These are phyloP conservation scores for Mollisiaceae sp. DNA, from an alignment of 2,329 filamentous ascomycete species.

Conservation along the genomic window DNA sequence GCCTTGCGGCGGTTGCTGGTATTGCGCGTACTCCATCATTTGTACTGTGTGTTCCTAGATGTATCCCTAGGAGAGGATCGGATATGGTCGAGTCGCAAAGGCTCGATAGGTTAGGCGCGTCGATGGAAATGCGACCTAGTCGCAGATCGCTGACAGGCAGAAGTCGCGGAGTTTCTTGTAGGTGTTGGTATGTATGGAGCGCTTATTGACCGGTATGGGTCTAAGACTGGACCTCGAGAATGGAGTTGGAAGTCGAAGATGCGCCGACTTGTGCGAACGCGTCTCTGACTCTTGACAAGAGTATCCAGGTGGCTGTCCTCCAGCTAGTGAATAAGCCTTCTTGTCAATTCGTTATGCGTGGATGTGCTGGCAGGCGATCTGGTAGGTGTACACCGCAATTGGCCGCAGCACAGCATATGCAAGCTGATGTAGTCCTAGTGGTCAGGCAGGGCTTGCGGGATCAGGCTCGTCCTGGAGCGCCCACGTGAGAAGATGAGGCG, in stretches of 20 bases:
- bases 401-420: constrained; percentile 64
- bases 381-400: constrained; percentile 58
- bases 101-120: constrained; percentile 26
- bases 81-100: constrained; percentile 7
- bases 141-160: constrained; percentile 21
- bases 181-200: background rate
- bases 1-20: constrained; percentile 63
- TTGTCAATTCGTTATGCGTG: constrained; percentile 61
- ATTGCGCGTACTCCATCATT: constrained; percentile 79
- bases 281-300: constrained; percentile 36
- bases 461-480: constrained; percentile 37
- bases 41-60: constrained; percentile 40
- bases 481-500: constrained; percentile 41
- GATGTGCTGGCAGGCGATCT: constrained; percentile 66
- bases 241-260: constrained; percentile 6
- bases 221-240: constrained; percentile 16
- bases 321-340: constrained; percentile 39
- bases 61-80: constrained; percentile 35
- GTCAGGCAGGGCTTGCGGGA: constrained; percentile 47
- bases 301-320: constrained; percentile 33
- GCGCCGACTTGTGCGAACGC: constrained; percentile 30
- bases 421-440: constrained; percentile 55
- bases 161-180: constrained; percentile 21
- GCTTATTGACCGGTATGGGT: constrained; percentile 10
- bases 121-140: constrained; percentile 19